Evolutionary conservation across 2,329 filamentous ascomycete species (phyloP), one percentile per base, ranked within the genome.

Genomic region (Trichoderma brevicompactum): DNA sequence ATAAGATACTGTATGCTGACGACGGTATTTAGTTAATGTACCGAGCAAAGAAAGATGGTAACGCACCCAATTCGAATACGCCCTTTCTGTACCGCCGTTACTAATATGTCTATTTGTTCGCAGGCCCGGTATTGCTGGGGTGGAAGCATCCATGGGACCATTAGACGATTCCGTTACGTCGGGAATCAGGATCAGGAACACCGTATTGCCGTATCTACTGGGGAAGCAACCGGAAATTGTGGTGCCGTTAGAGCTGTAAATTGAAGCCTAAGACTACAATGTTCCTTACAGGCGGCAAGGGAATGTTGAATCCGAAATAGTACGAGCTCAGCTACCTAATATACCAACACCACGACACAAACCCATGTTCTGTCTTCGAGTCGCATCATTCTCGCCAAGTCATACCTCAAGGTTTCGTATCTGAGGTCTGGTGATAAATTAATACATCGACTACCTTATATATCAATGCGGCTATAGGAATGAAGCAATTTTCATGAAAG

Each of bases 61-160:
- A 28, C 50, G 4, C 13, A 36, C 19, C 23, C n/a, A 19, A 40
- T 32, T 38, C 17, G 15, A n/a, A 15, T 59, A n/a, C 44, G 5
- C 5, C 3, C 2, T 4, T 12, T 38, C 49, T 23, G 13, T 1
- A 34, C 12, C 13, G 6, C 15, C 44, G 15, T 4, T 28, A 38
- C 65, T 66, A 58, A 66, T 17, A 46, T 23, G 5, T 19, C 17
- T 36, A 10, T 23, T 19, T n/a, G n/a, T 32, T 58, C 4, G 7
- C 19, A 66, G 65, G 65, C 17, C 61, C 61, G 17, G 65, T 54
- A 36, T 41, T 66, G 40, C 44, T 66, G 34, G 65, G 65, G 12
- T 64, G 61, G 65, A 66, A 66, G 48, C 65, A 66, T 43, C 65
- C 65, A 7, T 66, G 65, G 65, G 65, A 66, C 38, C 65, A 66